These are phyloP conservation scores for Diaporthe australafricana DNA, from an alignment of 2,329 filamentous ascomycete genomes.

Conservation along the genomic window DNA sequence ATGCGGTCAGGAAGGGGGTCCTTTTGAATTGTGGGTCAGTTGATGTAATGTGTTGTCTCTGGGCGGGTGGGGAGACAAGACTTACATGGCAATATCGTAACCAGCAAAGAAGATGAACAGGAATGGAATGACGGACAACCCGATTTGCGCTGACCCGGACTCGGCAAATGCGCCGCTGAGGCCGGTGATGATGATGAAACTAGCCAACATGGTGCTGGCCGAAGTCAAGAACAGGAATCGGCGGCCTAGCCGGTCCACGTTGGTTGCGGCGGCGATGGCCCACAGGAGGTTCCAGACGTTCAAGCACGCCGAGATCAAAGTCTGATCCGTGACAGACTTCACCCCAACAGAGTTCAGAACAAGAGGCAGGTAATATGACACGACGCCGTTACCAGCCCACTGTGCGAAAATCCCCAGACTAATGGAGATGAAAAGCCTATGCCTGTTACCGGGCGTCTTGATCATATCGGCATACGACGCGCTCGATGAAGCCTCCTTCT, in stretches of 20 bases:
- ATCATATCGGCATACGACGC: slow-evolving; percentile 38
- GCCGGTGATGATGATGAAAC: slow-evolving; percentile 56
- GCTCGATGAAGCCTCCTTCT: slow-evolving; percentile 37
- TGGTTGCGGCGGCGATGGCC: slow-evolving; percentile 25
- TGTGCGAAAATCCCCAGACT: slow-evolving; percentile 47
- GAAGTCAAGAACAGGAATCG: slow-evolving; percentile 56
- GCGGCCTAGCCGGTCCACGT: slow-evolving; percentile 45
- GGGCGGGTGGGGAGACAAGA: neutral
- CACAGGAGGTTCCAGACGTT: slow-evolving; percentile 37
- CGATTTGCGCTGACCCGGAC: slow-evolving; percentile 45
- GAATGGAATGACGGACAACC: slow-evolving; percentile 53
- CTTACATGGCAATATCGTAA: slow-evolving; percentile 48
- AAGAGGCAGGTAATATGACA: slow-evolving; percentile 20
- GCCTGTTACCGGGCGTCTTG: slow-evolving; percentile 43
- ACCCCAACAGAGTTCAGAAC: slow-evolving; percentile 20
- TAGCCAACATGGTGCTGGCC: slow-evolving; percentile 55
- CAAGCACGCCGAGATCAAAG: slow-evolving; percentile 34
- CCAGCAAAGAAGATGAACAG: slow-evolving; percentile 55
- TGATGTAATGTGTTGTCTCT: neutral
- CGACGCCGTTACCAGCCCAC: slow-evolving; percentile 42
- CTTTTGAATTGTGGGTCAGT: neutral
- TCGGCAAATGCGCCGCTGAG: slow-evolving; percentile 52
- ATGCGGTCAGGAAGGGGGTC: slow-evolving; percentile 47
- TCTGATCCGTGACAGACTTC: slow-evolving; percentile 33
- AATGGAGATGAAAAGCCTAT: slow-evolving; percentile 45